Percentiles rank a stretch among this genome's conserved stretches.
Evolutionary conservation across 805 yeast species (phyloP).

Genomic region (Teunomyces tritomae): DNA sequence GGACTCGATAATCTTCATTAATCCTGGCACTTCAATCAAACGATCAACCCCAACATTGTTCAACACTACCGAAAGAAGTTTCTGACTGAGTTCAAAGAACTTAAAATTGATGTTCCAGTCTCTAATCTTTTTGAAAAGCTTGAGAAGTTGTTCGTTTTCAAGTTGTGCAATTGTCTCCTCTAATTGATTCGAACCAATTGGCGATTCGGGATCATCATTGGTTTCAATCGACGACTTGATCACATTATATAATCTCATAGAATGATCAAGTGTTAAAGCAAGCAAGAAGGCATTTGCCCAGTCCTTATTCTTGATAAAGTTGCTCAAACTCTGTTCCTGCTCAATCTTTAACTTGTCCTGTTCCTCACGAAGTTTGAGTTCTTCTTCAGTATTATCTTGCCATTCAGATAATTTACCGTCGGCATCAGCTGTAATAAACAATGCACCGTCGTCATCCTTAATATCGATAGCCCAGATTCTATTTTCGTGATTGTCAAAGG

Average conservation of each 20-base stretch:
- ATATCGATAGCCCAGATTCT: slow-evolving; percentile 88
- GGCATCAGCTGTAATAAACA: slow-evolving; percentile 85
- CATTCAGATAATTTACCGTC: slow-evolving; percentile 90
- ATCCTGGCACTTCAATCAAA: slow-evolving; percentile 62
- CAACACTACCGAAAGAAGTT: slow-evolving; percentile 64
- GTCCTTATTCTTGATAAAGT: slow-evolving; percentile 65
- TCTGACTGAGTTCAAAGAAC: slow-evolving; percentile 78
- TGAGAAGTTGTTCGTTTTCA: slow-evolving; percentile 55
- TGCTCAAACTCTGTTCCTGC: slow-evolving; percentile 83
- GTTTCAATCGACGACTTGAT: slow-evolving; percentile 57
- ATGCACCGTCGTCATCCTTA: slow-evolving; percentile 64
- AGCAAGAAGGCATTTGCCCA: slow-evolving; percentile 88
- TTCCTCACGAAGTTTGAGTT: slow-evolving; percentile 50
- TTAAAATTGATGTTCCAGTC: slow-evolving; percentile 94
- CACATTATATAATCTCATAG: slow-evolving; percentile 81
- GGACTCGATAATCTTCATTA: slow-evolving; percentile 66
- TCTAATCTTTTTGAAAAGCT: slow-evolving; percentile 70
- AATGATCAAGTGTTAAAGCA: slow-evolving; percentile 85
- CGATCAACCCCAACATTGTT: slow-evolving; percentile 51
- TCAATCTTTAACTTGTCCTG: slow-evolving; percentile 61
- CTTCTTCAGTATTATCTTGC: slow-evolving; percentile 83
- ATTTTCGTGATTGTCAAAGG: slow-evolving; percentile 88
- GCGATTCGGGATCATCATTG: slow-evolving; percentile 47
- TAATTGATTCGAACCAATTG: slow-evolving; percentile 55
- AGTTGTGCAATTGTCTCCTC: slow-evolving; percentile 62